Base-by-base conservation (phyloP, 176 grass and related monocot species). In the Carex kokanica region DNA sequence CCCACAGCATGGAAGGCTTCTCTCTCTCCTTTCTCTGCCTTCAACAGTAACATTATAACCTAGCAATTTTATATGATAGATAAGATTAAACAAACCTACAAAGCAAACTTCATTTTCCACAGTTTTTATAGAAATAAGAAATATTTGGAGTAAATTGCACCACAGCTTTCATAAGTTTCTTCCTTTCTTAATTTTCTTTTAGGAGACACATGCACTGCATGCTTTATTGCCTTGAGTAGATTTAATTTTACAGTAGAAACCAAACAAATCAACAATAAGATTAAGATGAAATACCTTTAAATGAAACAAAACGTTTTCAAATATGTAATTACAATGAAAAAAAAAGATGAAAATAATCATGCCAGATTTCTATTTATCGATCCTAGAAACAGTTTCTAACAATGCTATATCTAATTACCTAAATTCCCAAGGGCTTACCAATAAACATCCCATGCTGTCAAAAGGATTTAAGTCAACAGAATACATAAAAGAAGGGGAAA, bases 1-100 rank as follows among this genome's bases (percentile, higher is more conserved):
- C 62, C 95, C 89, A 10, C 90, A 98, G 57, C 95, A 98, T 18
- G 88, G 86, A 63, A 98, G 89, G 36, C 86, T 86, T 5, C 81
- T 87, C 74, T 88, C 21, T 81, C 81, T 87, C 65, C 53, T 60
- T 15, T 78, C 74, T 13, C 86, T 85, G 47, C 81, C 86, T 77
- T 66, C 90, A 74, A 79, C 78, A 74, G 80, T 86, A 79, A 74
- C 70, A 81, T 84, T 88, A 15, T 84, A 72, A 90, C 93, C 90
- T 84, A 68, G 61, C 75, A 59, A 87, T 86, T 70, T 60, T 89
- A 64, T 4, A 79, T 54, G 80, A 79, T 18, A 38, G 60, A 63
- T 36, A 82, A 85, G 15, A 74, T 65, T 74, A 53, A 41, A 61
- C 43, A 72, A 49, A 8, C 21, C 23, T 84, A 14, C 62, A 49